Base-by-base conservation (phyloP, 1,139 yeast species). In the Torulaspora globosa region DNA sequence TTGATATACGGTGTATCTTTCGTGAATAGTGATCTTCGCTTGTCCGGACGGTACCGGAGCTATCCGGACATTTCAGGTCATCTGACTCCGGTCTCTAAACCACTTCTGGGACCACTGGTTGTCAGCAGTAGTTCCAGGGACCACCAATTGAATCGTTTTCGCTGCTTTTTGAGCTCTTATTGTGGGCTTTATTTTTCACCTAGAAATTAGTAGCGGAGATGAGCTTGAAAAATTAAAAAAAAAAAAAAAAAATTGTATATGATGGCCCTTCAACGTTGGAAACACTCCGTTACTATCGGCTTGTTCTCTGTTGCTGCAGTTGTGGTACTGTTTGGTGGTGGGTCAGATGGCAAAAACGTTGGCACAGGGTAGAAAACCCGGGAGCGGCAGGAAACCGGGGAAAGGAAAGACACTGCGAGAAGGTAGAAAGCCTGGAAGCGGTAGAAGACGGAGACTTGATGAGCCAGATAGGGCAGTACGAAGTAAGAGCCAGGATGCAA, bases 391-490 rank as follows among this genome's bases (percentile, higher is more conserved):
- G 39, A 69, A 67, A 41, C 70, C 71, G 5, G 71, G 71, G 6
- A 66, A 60, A 41, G 71, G 65, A 2, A 69, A 69, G 54, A 69
- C 71, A 3, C 46, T 69, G 28, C 61, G 65, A n/a, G 67, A 68
- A 46, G 72, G 72, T 10, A 59, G 72, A 41, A 68, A 69, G 49
- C 69, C 70, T 1, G 72, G 72, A 0, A 61, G 68, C 42, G 72
- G 72, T 7, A 55, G 72, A 44, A 67, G 63, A 57, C 59, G 60
- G 47, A 66, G 67, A 43, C 49, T 43, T 24, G 49, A 39, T 30
- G 45, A 39, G 19, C 26, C 29, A 9, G 39, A 29, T 7, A 32
- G 27, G 11, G 18, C 34, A 19, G 35, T 37, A 29, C 35, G 41
- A 37, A 23, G 30, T 29, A 29, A 16, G 41, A 26, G 35, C 23